These are phyloP conservation scores for Kwoniella europaea DNA, from an alignment of 768 basidiomycete species.

Conservation along the genomic window DNA sequence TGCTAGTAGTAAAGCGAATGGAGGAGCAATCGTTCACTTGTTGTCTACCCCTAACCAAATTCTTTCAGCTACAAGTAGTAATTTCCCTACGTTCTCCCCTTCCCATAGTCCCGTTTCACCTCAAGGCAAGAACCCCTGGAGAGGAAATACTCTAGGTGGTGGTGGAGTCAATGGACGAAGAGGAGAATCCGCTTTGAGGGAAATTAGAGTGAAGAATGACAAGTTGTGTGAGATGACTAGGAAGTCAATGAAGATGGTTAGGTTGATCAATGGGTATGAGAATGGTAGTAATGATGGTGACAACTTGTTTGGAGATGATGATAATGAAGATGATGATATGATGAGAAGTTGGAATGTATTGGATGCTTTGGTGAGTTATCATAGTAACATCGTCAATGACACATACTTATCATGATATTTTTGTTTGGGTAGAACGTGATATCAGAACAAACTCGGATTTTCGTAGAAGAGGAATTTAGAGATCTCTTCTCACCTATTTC, in stretches of 20 bases:
- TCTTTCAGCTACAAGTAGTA: conserved; percentile 19
- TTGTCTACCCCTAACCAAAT: conserved; percentile 35
- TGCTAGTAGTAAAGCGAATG: background rate
- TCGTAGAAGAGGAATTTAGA: conserved; percentile 44
- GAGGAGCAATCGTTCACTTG: conserved; percentile 47
- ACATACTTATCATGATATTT: background rate
- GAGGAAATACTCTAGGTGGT: background rate
- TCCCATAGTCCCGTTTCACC: conserved; percentile 2
- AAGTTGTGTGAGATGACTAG: conserved; percentile 15
- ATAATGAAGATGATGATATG: conserved; percentile 33
- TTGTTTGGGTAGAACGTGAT: conserved; percentile 31
- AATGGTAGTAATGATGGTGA: conserved; percentile 13
- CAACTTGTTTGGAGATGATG: conserved; percentile 17
- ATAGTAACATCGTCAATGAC: too few relatives aligned
- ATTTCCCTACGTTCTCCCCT: conserved; percentile 17
- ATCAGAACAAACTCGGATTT: conserved; percentile 37
- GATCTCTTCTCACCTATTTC: conserved; percentile 35
- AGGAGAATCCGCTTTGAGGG: conserved; percentile 14
- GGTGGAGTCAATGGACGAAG: background rate
- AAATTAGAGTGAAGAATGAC: conserved; percentile 20
- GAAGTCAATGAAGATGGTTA: conserved; percentile 26
- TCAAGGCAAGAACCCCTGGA: background rate
- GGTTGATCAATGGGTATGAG: conserved; percentile 41
- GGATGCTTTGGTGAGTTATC: conserved; percentile 46
- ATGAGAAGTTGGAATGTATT: conserved; percentile 37